Evolutionary conservation across 495 filamentous ascomycete species (phyloP).

Genomic region (Apodospora peruviana): DNA sequence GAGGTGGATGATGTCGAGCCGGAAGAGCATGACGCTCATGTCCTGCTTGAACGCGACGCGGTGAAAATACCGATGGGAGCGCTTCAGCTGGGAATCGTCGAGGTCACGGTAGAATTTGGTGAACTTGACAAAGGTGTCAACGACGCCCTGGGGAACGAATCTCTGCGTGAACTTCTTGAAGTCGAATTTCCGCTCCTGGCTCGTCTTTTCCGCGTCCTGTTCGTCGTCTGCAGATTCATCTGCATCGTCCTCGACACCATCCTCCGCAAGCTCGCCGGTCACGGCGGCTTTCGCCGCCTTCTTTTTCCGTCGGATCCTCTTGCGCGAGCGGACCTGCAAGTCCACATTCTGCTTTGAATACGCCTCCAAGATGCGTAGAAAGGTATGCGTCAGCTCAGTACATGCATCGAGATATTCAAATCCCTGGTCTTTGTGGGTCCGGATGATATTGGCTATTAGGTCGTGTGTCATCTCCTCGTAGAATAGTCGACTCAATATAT

Average conservation of each 20-base stretch:
- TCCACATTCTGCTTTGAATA: slow-evolving; percentile 94
- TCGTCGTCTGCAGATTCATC: slow-evolving; percentile 75
- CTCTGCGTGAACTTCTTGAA: slow-evolving; percentile 76
- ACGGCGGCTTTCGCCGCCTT: slow-evolving; percentile 47
- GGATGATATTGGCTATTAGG: slow-evolving; percentile 67
- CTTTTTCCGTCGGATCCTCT: slow-evolving; percentile 62
- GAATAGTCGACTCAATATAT: slow-evolving; percentile 93
- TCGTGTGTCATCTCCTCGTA: slow-evolving; percentile 96
- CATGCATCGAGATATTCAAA: slow-evolving; percentile 89
- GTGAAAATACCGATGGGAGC: slow-evolving; percentile 92
- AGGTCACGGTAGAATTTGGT: slow-evolving; percentile 77
- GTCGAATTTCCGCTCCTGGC: slow-evolving; percentile 87
- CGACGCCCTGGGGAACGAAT: slow-evolving; percentile 75
- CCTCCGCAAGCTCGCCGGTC: slow-evolving; percentile 14
- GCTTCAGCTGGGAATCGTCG: slow-evolving; percentile 76
- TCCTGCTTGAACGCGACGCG: slow-evolving; percentile 92
- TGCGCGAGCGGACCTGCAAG: slow-evolving; percentile 80
- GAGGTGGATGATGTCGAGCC: slow-evolving; percentile 82
- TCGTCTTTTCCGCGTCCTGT: slow-evolving; percentile 57
- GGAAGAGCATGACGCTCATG: slow-evolving; percentile 79
- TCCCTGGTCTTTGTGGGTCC: slow-evolving; percentile 85
- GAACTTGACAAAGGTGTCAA: slow-evolving; percentile 84
- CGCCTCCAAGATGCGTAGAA: slow-evolving; percentile 82
- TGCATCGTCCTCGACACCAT: slow-evolving; percentile 43
- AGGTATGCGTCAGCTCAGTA: slow-evolving; percentile 88